These are phyloP conservation scores for Canavalia ensiformis DNA, from an alignment of 306 rosid genomes.

Conservation along the genomic window DNA sequence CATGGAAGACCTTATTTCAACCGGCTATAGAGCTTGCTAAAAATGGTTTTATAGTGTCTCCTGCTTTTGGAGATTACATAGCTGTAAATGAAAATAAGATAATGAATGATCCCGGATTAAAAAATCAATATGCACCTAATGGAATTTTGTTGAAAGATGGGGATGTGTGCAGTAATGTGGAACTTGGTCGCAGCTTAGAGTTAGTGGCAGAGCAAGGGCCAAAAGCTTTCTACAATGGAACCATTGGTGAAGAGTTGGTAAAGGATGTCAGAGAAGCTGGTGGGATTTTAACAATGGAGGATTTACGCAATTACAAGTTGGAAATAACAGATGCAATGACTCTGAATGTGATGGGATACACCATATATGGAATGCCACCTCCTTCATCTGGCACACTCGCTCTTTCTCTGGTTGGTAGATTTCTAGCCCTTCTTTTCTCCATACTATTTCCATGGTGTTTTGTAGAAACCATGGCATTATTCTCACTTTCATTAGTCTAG, in stretches of 20 bases:
- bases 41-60: constrained; percentile 72
- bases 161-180: constrained; percentile 71
- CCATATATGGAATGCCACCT: constrained; percentile 90
- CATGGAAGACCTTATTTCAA: constrained; percentile 76
- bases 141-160: constrained; percentile 72
- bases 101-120: constrained; percentile 77
- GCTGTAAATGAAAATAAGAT: constrained; percentile 35
- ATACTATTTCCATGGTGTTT: constrained; percentile 5
- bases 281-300: constrained; percentile 91
- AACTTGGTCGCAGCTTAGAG: constrained; percentile 74
- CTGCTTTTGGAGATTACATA: constrained; percentile 56
- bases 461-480: constrained; percentile 5
- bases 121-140: constrained; percentile 70
- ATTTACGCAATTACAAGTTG: constrained; percentile 76
- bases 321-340: constrained; percentile 69
- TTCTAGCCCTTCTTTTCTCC: constrained; percentile 21
- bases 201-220: constrained; percentile 80
- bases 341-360: constrained; percentile 71
- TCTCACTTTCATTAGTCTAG: not conserved
- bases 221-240: constrained; percentile 82
- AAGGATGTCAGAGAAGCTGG: constrained; percentile 82
- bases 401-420: constrained; percentile 70
- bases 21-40: constrained; percentile 85
- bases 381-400: constrained; percentile 94
- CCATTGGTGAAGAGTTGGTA: constrained; percentile 76